These are phyloP conservation scores for Hirsutella thompsonii DNA, from an alignment of 2,329 filamentous ascomycete genomes.

Conservation along the genomic window DNA sequence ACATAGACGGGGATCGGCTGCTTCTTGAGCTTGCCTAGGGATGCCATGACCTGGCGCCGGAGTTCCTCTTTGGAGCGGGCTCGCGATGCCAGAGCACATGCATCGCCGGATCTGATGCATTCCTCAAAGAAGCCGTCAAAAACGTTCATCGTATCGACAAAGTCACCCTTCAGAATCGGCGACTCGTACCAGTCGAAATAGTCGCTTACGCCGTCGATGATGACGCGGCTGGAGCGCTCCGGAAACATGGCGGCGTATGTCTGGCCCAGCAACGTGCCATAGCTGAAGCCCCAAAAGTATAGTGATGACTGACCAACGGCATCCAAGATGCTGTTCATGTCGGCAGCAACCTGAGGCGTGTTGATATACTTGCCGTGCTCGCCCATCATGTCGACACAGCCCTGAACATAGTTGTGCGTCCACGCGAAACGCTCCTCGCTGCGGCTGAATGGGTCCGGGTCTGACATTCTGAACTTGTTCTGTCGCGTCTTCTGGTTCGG, in stretches of 20 bases:
- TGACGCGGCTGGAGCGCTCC: conserved; percentile 16
- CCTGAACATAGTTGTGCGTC: conserved; percentile 25
- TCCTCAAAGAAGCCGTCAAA: conserved; percentile 20
- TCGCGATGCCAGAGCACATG: conserved; percentile 27
- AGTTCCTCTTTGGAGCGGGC: conserved; percentile 22
- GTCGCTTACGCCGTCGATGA: conserved; percentile 23
- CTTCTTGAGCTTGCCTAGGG: conserved; percentile 19
- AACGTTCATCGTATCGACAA: conserved; percentile 15
- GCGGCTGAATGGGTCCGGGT: conserved; percentile 15
- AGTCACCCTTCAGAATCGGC: conserved; percentile 12
- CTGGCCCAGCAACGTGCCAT: conserved; percentile 26
- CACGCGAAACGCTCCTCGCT: conserved; percentile 26
- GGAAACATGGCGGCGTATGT: conserved; percentile 26
- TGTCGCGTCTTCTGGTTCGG: conserved; percentile 19
- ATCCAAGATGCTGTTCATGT: conserved; percentile 36
- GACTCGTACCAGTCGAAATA: conserved; percentile 19
- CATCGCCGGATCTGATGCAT: conserved; percentile 27
- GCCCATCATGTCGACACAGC: conserved; percentile 30
- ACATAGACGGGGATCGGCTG: conserved; percentile 29
- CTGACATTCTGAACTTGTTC: conserved; percentile 7
- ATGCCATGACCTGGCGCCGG: conserved; percentile 15
- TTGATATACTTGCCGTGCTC: conserved; percentile 31
- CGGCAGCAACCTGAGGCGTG: conserved; percentile 35
- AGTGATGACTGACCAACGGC: conserved; percentile 19
- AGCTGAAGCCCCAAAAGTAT: conserved; percentile 29